Conservation (phyloP, 2,329 filamentous ascomycete species). For the Botryotinia convoluta region DNA sequence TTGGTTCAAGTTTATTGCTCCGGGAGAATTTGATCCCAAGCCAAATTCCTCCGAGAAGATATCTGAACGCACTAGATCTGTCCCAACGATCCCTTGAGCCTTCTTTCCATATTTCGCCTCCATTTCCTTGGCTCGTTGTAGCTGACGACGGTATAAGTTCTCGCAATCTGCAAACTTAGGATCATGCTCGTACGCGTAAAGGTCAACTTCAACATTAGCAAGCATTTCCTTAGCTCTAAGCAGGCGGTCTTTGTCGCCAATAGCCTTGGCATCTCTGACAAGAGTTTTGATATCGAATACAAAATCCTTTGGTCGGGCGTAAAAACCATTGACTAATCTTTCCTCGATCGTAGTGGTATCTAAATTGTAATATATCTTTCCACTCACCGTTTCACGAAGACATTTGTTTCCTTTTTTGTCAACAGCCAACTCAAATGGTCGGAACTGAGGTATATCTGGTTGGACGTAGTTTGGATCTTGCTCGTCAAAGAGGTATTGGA, state of each 20-base stretch:
- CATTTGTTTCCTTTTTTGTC: constrained; percentile 78
- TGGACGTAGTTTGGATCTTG: constrained; percentile 69
- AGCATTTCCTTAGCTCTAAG: constrained; percentile 89
- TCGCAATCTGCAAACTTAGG: constrained; percentile 75
- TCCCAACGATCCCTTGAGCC: constrained; percentile 23
- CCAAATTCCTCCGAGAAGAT: constrained; percentile 38
- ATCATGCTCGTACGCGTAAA: constrained; percentile 70
- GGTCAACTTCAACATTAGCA: constrained; percentile 91
- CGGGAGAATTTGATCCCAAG: constrained; percentile 49
- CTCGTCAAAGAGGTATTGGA: constrained; percentile 82
- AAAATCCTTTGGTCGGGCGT: constrained; percentile 87
- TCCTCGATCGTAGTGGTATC: constrained; percentile 93
- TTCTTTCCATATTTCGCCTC: constrained; percentile 54
- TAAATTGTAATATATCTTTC: constrained; percentile 92
- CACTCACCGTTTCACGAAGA: constrained; percentile 69
- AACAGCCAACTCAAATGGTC: constrained; percentile 76
- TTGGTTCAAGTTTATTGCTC: constrained; percentile 62
- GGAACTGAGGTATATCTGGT: constrained; percentile 51
- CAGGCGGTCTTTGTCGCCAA: constrained; percentile 78
- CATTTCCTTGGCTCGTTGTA: constrained; percentile 61
- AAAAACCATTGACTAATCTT: constrained; percentile 94
- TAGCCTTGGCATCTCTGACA: constrained; percentile 77
- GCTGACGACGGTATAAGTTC: constrained; percentile 70
- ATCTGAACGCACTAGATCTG: constrained; percentile 47
- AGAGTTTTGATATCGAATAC: constrained; percentile 81